These are phyloP conservation scores for Pyropia haitanensis DNA, from an alignment of 23 red algal genomes.

Conservation along the genomic window DNA sequence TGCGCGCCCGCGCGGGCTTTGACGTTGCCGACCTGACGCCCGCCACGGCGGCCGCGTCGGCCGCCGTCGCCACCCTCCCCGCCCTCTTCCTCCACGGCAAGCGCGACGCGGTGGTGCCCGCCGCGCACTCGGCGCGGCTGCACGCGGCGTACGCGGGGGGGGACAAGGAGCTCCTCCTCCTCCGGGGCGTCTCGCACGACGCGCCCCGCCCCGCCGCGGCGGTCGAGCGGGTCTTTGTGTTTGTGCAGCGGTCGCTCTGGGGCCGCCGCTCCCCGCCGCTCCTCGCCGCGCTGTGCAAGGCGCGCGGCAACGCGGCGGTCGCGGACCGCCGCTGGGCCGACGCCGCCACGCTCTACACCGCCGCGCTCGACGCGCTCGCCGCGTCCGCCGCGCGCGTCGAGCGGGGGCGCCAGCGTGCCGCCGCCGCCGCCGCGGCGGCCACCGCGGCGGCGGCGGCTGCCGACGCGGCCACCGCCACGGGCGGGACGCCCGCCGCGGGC, in stretches of 20 bases:
- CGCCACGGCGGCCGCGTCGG: not conserved
- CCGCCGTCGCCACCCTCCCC: conserved; percentile 4
- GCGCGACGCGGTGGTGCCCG: conserved; percentile 48
- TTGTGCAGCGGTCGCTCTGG: conserved; percentile 22
- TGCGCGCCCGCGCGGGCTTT: not conserved
- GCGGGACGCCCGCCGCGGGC: too few species aligned
- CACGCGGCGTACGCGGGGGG: conserved; percentile 20
- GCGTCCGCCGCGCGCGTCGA: too few species aligned
- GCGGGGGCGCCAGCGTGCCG: too few species aligned
- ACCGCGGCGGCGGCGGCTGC: too few species aligned
- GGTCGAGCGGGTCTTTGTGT: conserved; percentile 36
- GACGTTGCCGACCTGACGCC: not conserved
- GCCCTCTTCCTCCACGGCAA: conserved; percentile 62
- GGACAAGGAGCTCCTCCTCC: conserved; percentile 36
- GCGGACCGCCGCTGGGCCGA: conserved; percentile 37
- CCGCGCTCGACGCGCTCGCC: conserved; percentile 30
- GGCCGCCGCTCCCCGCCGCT: not conserved
- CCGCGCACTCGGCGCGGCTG: conserved; percentile 25
- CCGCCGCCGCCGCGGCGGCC: too few species aligned
- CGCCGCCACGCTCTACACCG: conserved; percentile 25
- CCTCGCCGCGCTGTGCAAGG: conserved; percentile 26
- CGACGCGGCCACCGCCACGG: too few species aligned
- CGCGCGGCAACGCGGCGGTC: conserved; percentile 44
- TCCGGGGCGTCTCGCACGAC: conserved; percentile 42
- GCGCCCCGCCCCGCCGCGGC: conserved; percentile 29